phyloP scores from a whole-genome alignment of 495 filamentous ascomycete species.

The Xylaria bambusicola region DNA sequence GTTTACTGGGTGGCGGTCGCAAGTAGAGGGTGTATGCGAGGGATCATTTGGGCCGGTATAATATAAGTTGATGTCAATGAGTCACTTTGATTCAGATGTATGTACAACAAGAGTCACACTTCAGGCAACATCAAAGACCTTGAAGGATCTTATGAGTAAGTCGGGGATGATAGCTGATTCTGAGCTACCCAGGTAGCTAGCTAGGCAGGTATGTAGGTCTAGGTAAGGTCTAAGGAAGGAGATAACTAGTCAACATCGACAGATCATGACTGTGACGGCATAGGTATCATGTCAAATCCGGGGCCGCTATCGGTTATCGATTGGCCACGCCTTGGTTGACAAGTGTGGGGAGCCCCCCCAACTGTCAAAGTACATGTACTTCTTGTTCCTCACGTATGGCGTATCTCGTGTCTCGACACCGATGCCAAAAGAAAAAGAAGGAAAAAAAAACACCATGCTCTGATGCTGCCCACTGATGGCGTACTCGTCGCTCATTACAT shows the following conservation, averaged over 20 bases:
- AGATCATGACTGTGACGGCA: conserved; percentile 17
- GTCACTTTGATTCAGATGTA: background rate
- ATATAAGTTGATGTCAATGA: background rate
- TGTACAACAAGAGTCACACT: conserved; percentile 16
- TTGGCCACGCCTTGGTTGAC: background rate
- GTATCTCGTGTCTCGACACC: too few species aligned
- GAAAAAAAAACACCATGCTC: too few species aligned
- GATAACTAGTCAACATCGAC: background rate
- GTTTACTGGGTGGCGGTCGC: conserved; percentile 19
- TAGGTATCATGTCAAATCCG: background rate
- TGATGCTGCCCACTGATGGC: too few species aligned
- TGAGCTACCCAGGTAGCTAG: too few species aligned
- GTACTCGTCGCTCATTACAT: too few species aligned
- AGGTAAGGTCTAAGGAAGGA: too few species aligned
- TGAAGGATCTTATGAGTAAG: conserved; percentile 5
- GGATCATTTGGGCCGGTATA: conserved; percentile 25
- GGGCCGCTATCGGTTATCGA: conserved; percentile 14
- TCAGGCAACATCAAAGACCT: background rate
- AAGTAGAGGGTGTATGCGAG: conserved; percentile 27
- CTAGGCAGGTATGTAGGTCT: too few species aligned
- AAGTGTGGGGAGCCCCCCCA: background rate
- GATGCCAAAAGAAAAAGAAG: too few species aligned
- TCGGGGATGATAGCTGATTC: conserved; percentile 2
- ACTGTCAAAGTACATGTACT: too few species aligned
- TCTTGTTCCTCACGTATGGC: too few species aligned